Base-by-base conservation (phyloP, 2,329 filamentous ascomycete species). In the Verticillium longisporum region DNA sequence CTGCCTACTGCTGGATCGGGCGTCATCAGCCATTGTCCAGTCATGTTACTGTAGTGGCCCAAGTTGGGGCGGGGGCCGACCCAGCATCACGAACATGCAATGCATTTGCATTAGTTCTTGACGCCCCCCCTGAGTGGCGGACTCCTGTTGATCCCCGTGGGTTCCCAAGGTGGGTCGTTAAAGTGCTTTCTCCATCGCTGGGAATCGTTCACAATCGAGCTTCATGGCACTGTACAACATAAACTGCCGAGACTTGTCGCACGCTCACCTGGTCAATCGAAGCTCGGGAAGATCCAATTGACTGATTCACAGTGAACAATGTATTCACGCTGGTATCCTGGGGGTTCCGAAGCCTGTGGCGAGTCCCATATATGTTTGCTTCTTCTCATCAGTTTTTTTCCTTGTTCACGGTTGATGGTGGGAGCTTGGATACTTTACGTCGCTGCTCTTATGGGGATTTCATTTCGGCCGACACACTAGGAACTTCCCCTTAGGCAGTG, bases 311-410 rank as follows among this genome's bases (percentile, higher is more conserved):
- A 18, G 21, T 53, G 45, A 53, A 31, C 45, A 53, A 53, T 53
- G 45, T 9, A 53, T 53, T 53, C 45, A 53, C 45, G 11, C 45
- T 21, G n/a, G 3, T 10, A 10, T 21, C 10, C 7, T 10, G 18
- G 45, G 18, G 18, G 7, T 26, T 26, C 45, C n/a, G 45, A 53
- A 10, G 9, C 21, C 15, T 15, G 13, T 41, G 45, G 45, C 45
- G 3, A 53, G 45, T 18, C 45, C 18, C 11, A 9, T 53, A 67
- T 66, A 58, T 61, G 67, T 66, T 58, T 57, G 53, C 55, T 55
- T 36, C 18, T 57, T 55, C 60, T 56, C 13, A 31, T 53, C 21
- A 21, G 11, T n/a, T 21, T 21, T 50, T 26, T 61, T 63, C 58
- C 63, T 64, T 64, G 21, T 64, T 64, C 59, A 55, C 32, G 41